Conservation (phyloP, 768 basidiomycete genomes). For the Hypholoma fasciculare region DNA sequence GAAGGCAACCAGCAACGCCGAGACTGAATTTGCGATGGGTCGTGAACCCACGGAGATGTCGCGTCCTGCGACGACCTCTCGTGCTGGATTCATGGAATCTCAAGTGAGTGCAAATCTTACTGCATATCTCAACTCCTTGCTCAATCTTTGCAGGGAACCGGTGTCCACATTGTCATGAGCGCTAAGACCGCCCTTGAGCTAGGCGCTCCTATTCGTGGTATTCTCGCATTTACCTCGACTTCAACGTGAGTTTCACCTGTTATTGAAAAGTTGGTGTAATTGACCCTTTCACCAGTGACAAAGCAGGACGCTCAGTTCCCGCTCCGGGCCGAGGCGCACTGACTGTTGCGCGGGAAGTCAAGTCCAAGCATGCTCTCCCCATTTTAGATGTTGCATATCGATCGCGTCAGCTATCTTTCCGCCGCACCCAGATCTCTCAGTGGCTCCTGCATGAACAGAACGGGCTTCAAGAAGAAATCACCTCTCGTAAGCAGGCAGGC, state of each 20-base stretch:
- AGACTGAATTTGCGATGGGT: constrained; percentile 98
- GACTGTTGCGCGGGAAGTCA: constrained; percentile 82
- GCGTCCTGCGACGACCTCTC: constrained; percentile 93
- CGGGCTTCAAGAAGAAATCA: constrained; percentile 79
- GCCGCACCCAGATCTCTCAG: constrained; percentile 90
- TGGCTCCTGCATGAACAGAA: constrained; percentile 92
- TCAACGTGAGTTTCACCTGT: constrained; percentile 66
- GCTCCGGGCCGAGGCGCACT: constrained; percentile 95
- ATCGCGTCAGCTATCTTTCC: constrained; percentile 92
- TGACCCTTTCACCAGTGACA: constrained; percentile 61
- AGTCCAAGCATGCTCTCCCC: constrained; percentile 74
- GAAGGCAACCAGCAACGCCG: constrained; percentile 98
- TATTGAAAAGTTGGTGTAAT: background rate
- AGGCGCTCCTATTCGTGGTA: constrained; percentile 89
- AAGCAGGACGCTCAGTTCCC: constrained; percentile 96
- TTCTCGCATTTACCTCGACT: constrained; percentile 95
- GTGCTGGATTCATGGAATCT: constrained; percentile 98
- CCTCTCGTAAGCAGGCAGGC: constrained; percentile 54
- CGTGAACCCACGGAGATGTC: constrained; percentile 99
- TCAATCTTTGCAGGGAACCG: constrained; percentile 62
- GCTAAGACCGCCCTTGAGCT: constrained; percentile 95
- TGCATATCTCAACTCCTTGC: background rate
- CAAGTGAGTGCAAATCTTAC: constrained; percentile 25
- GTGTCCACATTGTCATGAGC: constrained; percentile 96
- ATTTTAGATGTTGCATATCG: constrained; percentile 88